phyloP scores from a whole-genome alignment of 768 basidiomycete genomes.

The Fomitopsis pulvina region DNA sequence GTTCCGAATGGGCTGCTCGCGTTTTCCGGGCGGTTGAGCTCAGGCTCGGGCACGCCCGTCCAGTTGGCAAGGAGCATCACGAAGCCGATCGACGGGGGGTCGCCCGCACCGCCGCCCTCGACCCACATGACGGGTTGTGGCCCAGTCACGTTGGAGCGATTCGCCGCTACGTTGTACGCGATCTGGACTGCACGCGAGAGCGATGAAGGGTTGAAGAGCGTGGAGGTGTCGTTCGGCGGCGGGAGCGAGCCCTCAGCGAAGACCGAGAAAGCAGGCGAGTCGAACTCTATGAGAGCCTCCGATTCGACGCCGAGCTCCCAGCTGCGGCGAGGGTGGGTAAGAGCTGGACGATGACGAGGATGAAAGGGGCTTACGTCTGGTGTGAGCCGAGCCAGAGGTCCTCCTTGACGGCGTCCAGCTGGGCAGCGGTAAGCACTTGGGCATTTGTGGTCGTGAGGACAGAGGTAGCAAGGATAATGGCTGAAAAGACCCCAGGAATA shows the following conservation, averaged over 20 bases:
- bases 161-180: constrained; percentile 40
- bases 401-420: constrained; percentile 29
- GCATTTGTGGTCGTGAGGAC: too few species aligned
- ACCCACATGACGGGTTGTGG: constrained; percentile 53
- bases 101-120: constrained; percentile 54
- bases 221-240: constrained; percentile 17
- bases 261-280: constrained; percentile 39
- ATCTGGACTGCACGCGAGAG: constrained; percentile 54
- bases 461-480: too few species aligned
- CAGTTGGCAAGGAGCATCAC: constrained; percentile 57
- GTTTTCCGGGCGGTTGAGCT: background rate
- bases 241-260: constrained; percentile 24
- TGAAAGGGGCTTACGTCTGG: constrained; percentile 28
- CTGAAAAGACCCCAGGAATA: too few species aligned
- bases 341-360: too few species aligned
- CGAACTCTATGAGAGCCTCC: constrained; percentile 44
- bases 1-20: background rate
- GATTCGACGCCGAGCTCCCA: constrained; percentile 51
- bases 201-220: constrained; percentile 17
- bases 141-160: constrained; percentile 38
- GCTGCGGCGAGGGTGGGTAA: constrained; percentile 26
- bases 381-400: constrained; percentile 35
- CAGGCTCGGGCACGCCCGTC: constrained; percentile 25
- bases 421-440: constrained; percentile 29
- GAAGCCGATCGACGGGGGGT: constrained; percentile 73